phyloP scores from a whole-genome alignment of 441 rosid genomes.

The Metrosideros polymorpha region DNA sequence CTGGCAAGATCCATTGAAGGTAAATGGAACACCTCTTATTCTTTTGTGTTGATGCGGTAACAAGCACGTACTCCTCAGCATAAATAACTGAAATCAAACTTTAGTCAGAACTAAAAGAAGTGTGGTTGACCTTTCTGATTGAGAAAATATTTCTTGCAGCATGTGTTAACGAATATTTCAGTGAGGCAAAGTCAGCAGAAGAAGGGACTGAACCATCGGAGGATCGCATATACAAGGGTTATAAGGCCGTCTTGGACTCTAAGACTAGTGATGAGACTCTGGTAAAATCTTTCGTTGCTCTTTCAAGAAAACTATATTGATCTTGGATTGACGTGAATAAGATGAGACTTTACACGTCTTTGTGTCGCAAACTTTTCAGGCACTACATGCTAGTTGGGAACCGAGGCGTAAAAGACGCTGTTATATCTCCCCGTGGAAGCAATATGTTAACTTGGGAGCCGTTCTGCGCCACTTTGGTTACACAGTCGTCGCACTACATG shows the following conservation, averaged over 20 bases:
- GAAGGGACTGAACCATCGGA: conserved; percentile 20
- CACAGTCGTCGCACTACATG: conserved; percentile 74
- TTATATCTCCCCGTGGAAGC: conserved; percentile 63
- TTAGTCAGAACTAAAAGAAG: not conserved
- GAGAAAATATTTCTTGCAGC: conserved; percentile 23
- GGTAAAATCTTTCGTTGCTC: conserved; percentile 22
- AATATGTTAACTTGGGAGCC: conserved; percentile 73
- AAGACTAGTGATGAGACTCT: conserved; percentile 78
- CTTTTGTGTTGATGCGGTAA: not conserved
- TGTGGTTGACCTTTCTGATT: not conserved
- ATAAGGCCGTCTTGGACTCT: conserved; percentile 77
- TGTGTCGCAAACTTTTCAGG: conserved; percentile 23
- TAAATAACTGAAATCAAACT: not conserved
- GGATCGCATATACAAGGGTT: conserved; percentile 67
- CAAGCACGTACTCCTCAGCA: not conserved
- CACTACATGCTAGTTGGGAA: conserved; percentile 82
- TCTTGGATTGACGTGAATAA: not conserved
- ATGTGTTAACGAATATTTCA: conserved; percentile 65
- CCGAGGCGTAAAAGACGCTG: conserved; percentile 62
- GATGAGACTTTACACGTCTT: not conserved
- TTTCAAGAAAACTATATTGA: not conserved
- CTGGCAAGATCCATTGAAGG: conserved; percentile 73
- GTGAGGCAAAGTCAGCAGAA: conserved; percentile 15
- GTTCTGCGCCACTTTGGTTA: conserved; percentile 85
- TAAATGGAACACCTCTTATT: not conserved